Base-by-base conservation (phyloP, 495 filamentous ascomycete species). In the Articulospora tetracladia region DNA sequence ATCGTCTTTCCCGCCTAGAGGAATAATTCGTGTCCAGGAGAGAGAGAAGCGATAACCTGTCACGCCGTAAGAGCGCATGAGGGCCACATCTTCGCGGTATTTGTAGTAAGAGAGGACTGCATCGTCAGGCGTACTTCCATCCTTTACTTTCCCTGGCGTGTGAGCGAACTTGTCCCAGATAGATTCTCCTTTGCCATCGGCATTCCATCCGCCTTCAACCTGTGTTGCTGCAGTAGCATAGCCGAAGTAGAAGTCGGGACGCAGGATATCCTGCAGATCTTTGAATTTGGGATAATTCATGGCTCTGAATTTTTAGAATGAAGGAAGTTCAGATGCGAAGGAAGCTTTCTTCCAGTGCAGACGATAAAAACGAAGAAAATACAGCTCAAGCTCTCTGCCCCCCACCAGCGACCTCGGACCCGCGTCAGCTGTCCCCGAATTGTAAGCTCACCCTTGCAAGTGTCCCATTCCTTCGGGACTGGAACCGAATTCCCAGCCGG, bases 101-200 rank as follows among this genome's bases (percentile, higher is more conserved):
- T 83, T 79, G 68, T 89, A 83, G 73, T 91, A 90, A 28, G 85
- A 88, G 73, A 90, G 86, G 70, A 86, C 89, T 23, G 86, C 87
- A 36, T 88, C 79, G 34, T 82, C 85, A 24, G 86, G 86, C 23
- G 83, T 85, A 60, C 77, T 82, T 51, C 81, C 83, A 26, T 75
- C 63, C 61, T 86, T 83, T 41, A 86, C 85, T 55, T 89, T 88
- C 71, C 87, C 88, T 56, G 86, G 86, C 44, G 84, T 82, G 56
- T 79, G 79, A 72, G 82, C 88, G 73, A 90, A 91, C 7, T 81
- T 84, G 70, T 91, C 86, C 87, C 87, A 91, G 70, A 91, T 89
- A 30, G 85, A 86, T 34, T 82, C 80, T 39, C 82, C 85, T 39
- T 87, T 83, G 58, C 87, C 87, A 70, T 90, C 87, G 58, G 79